Evolutionary conservation across 148 eudicot species (phyloP).

Genomic region (Gaultheria prostrata): DNA sequence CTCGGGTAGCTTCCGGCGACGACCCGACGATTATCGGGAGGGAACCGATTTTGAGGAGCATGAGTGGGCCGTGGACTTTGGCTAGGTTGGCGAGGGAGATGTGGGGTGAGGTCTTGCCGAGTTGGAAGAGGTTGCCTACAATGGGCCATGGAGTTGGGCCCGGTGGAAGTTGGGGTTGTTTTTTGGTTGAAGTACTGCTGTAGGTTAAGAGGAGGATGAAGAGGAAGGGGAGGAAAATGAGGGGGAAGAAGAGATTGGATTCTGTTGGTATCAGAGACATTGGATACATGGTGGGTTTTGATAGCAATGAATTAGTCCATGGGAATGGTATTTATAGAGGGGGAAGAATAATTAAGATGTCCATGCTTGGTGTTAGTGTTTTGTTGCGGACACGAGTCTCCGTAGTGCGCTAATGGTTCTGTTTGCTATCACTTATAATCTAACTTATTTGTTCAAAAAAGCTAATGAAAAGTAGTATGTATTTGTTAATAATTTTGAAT

Average conservation of each 20-base stretch:
- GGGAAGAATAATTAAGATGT: no score
- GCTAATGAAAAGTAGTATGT: no score
- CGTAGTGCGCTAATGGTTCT: no score
- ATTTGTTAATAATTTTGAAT: no score
- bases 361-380: no score
- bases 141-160: conserved; percentile 30
- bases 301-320: neutral
- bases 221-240: neutral
- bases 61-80: conserved; percentile 24
- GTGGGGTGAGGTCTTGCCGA: conserved; percentile 3
- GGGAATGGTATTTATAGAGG: neutral
- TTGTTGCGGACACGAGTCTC: no score
- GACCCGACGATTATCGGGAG: conserved; percentile 19
- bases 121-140: conserved; percentile 22
- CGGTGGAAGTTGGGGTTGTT: conserved; percentile 18
- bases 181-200: neutral
- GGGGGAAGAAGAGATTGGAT: neutral
- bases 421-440: no score
- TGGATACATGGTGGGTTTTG: neutral
- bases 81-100: conserved; percentile 12
- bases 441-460: no score
- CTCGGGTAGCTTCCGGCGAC: conserved; percentile 13
- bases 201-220: neutral
- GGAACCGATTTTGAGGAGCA: conserved; percentile 16
- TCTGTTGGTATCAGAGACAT: neutral